These are phyloP conservation scores for Cornus florida DNA, from an alignment of 148 eudicot species.

Conservation along the genomic window DNA sequence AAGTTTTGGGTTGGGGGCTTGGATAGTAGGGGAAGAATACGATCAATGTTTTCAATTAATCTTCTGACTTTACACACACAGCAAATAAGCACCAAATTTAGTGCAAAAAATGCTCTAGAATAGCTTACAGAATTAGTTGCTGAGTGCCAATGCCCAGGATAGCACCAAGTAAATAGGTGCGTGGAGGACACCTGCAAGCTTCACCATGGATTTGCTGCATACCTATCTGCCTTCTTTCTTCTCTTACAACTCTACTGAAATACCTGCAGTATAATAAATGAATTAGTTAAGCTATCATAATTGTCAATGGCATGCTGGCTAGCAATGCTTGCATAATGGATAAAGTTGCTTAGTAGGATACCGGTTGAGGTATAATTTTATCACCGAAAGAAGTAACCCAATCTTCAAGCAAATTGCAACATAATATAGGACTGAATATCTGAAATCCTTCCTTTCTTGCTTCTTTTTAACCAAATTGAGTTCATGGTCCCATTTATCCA, in stretches of 20 bases:
- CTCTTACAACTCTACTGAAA: too few relatives aligned
- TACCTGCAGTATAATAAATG: neutral
- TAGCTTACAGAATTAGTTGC: neutral
- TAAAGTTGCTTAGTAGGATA: neutral
- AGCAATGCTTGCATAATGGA: neutral
- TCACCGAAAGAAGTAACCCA: neutral
- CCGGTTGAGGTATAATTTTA: neutral
- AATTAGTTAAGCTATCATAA: neutral
- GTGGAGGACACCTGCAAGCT: neutral
- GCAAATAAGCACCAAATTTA: neutral
- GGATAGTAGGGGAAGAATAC: too few relatives aligned
- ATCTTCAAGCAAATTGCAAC: neutral
- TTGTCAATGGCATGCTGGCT: neutral
- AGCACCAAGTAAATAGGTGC: neutral
- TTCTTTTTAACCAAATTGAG: neutral
- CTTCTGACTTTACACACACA: too few relatives aligned
- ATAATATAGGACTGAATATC: neutral
- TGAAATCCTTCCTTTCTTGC: neutral
- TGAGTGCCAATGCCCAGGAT: neutral
- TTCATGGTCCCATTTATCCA: too few relatives aligned
- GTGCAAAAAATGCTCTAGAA: too few relatives aligned
- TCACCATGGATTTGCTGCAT: neutral
- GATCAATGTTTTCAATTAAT: too few relatives aligned
- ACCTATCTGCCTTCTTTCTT: neutral
- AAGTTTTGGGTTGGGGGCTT: too few relatives aligned